Percentiles rank a stretch among this genome's conserved stretches.
Evolutionary conservation across 2,329 filamentous ascomycete species (phyloP).

Genomic region (Aspergillus ibericus): DNA sequence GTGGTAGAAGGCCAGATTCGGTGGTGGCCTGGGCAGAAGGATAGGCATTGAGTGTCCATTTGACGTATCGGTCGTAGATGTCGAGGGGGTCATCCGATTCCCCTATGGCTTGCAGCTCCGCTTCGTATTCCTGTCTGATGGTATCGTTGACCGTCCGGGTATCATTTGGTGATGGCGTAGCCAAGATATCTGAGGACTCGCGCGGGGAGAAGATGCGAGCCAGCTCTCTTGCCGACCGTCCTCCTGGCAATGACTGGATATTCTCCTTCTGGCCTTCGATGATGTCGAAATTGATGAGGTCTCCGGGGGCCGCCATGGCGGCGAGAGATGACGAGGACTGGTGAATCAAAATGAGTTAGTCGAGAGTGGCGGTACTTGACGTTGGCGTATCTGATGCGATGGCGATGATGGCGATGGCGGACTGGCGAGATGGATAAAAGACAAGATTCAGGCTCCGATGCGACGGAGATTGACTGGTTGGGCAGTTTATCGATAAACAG

Average conservation of each 20-base stretch:
- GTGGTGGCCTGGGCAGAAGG: constrained; percentile 89
- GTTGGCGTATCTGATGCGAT: neutral
- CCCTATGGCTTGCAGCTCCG: constrained; percentile 72
- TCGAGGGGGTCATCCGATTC: constrained; percentile 96
- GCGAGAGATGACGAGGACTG: constrained; percentile 49
- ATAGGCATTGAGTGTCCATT: constrained; percentile 94
- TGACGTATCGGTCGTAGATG: constrained; percentile 92
- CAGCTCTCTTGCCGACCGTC: constrained; percentile 83
- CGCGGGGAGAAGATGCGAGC: constrained; percentile 66
- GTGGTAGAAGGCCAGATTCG: constrained; percentile 81
- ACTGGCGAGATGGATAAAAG: neutral
- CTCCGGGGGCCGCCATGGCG: constrained; percentile 43
- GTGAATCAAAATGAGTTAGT: neutral
- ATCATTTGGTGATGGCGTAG: constrained; percentile 67
- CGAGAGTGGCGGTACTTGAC: neutral
- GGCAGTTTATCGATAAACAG: constrained; percentile 40
- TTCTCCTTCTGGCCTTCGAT: constrained; percentile 98
- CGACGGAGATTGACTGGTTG: neutral
- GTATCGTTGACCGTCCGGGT: constrained; percentile 76
- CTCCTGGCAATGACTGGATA: constrained; percentile 87
- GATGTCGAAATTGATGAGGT: constrained; percentile 70
- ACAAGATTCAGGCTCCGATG: neutral
- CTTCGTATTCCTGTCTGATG: constrained; percentile 80
- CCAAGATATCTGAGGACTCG: constrained; percentile 51
- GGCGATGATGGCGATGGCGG: constrained; percentile 5